A percentile compares a stretch with the other conserved stretches of the same genome.
These are phyloP conservation scores for Lojkania enalia DNA, from an alignment of 2,329 filamentous ascomycete species.

Conservation along the genomic window DNA sequence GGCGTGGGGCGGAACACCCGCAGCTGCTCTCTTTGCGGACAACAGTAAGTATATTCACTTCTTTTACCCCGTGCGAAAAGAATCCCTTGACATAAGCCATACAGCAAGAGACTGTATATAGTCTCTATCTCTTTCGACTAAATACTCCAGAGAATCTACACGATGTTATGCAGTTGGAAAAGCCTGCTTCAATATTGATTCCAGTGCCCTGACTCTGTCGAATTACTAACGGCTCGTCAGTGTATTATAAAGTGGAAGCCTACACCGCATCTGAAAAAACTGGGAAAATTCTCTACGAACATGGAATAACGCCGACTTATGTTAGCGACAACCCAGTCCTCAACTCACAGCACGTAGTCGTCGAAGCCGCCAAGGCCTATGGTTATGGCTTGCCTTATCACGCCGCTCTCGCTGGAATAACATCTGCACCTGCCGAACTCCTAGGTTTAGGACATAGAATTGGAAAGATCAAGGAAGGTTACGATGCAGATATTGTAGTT, in stretches of 20 bases:
- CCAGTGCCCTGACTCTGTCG: too few relatives aligned
- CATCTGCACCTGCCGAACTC: conserved; percentile 45
- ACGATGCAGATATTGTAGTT: conserved; percentile 49
- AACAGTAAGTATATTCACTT: conserved; percentile 49
- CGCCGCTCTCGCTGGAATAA: conserved; percentile 46
- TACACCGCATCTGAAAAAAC: conserved; percentile 68
- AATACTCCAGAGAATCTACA: too few relatives aligned
- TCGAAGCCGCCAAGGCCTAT: conserved; percentile 56
- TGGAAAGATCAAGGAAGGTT: conserved; percentile 46
- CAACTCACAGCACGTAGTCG: conserved; percentile 70
- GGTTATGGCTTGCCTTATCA: conserved; percentile 48
- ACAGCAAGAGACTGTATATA: too few relatives aligned
- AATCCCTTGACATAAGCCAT: too few relatives aligned
- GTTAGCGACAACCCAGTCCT: conserved; percentile 73
- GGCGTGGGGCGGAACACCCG: conserved; percentile 44
- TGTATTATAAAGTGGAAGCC: conserved; percentile 72
- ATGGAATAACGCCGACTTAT: conserved; percentile 67
- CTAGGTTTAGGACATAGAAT: conserved; percentile 46
- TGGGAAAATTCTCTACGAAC: conserved; percentile 67
- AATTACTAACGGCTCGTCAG: conserved; percentile 2
- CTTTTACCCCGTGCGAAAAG: too few relatives aligned
- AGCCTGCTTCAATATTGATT: background rate
- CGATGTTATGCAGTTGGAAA: too few relatives aligned
- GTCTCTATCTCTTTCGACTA: too few relatives aligned
- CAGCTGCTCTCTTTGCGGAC: conserved; percentile 67